phyloP scores from a whole-genome alignment of 305 asterid genomes.

The Fraxinus angustifolia region DNA sequence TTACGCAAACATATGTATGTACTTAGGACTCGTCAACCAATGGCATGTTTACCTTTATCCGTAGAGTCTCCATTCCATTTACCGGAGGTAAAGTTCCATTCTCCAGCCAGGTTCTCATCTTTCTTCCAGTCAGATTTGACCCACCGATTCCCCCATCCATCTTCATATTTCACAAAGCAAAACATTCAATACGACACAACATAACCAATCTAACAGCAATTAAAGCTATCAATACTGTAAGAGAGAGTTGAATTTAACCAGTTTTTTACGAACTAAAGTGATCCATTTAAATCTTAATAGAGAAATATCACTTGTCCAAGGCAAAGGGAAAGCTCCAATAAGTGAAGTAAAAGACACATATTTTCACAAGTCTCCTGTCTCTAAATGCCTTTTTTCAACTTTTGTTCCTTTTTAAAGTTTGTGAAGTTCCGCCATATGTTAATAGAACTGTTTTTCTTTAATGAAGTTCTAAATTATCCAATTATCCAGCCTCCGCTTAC shows the following conservation, averaged over 20 bases:
- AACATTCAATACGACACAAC: neutral
- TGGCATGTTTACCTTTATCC: slow-evolving; percentile 62
- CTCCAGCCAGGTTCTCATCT: slow-evolving; percentile 82
- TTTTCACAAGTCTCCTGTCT: neutral
- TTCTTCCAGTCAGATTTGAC: slow-evolving; percentile 97
- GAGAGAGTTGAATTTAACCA: neutral
- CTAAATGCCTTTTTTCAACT: neutral
- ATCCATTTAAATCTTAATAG: neutral
- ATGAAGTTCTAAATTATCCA: neutral
- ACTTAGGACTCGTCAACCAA: neutral
- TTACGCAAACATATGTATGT: neutral
- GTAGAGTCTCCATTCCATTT: slow-evolving; percentile 83
- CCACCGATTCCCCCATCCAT: slow-evolving; percentile 92
- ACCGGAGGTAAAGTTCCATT: slow-evolving; percentile 94
- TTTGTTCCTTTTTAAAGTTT: neutral
- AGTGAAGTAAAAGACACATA: neutral
- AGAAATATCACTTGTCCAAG: neutral
- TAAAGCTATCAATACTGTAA: neutral
- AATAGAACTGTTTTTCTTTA: neutral
- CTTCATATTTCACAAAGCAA: slow-evolving; percentile 28
- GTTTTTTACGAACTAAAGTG: neutral
- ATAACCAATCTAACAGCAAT: neutral
- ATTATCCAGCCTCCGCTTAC: neutral
- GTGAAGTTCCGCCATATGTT: neutral
- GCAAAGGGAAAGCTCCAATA: neutral